Base-by-base conservation (phyloP, 2,329 filamentous ascomycete genomes). In the Dactylellina leptospora region DNA sequence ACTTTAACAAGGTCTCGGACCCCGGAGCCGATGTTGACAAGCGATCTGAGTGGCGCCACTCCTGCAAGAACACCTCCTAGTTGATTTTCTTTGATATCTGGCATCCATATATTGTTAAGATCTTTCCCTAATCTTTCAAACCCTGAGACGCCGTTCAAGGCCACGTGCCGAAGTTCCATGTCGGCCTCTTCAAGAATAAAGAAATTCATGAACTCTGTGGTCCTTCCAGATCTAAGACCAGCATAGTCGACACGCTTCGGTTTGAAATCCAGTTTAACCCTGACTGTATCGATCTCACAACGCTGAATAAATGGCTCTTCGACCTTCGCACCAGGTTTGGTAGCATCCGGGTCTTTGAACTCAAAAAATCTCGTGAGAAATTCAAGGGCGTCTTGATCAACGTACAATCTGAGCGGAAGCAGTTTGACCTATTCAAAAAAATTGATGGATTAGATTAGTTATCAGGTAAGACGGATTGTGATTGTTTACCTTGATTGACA, bases 161-260 rank as follows among this genome's bases (percentile, higher is more conserved):
- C 97, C 23, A 91, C 90, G 78, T 93, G 93, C 10, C 90, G 87
- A 58, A 99, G 85, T 4, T 90, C 86, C 84, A 99, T 90, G 72
- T 93, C 88, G 1, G 95, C 88, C 75, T 91, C 89, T 76, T 99
- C 95, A 0, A 99, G 85, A 11, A 93, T 90, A 74, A 99, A 85
- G 78, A 99, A 97, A 79, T 99, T 99, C 93, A 97, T 97, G 77
- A 99, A 96, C 79, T 99, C 95, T 0, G 92, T 96, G 0, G 95
- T 97, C 75, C 91, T 92, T 1, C 95, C 95, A 0, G 95, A 97
- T 23, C 93, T 88, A 2, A 99, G 85, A 2, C 93, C 93, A 0
- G 88, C 91, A 76, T 99, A 99, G 79, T 99, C 93, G 16, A 99
- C 91, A n/a, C 92, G 87, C 80, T 99, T 97, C 6, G 95, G 95